Evolutionary conservation across 805 yeast genomes (phyloP), one percentile per base, ranked within the genome.

Genomic region (Priceomyces medius): DNA sequence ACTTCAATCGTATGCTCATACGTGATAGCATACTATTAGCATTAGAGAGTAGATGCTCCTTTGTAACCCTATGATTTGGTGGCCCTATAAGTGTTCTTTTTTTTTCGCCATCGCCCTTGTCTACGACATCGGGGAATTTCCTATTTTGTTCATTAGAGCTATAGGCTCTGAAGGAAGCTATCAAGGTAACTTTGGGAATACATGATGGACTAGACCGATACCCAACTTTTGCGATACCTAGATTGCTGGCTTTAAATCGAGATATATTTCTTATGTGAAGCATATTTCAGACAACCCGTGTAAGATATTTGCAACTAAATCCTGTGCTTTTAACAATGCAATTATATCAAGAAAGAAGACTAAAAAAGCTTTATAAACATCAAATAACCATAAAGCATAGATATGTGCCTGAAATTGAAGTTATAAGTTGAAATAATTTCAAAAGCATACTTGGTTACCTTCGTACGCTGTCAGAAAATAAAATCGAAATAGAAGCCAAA

Each of bases 1-100:
- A 89, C 58, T 81, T 83, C 39, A 83, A 41, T 38, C 73, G 60
- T 13, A 71, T 58, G 33, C 48, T 49, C 17, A 67, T 35, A 34
- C 74, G 49, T 5, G 62, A 48, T 23, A 61, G 49, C 20, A 59
- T 47, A 37, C 53, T 62, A 31, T 51, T 64, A n/a, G 73, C 58
- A 17, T 44, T 50, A 2, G 60, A 43, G 6, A 60, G 42, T 26
- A 60, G 37, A 36, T 58, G 59, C 36, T 58, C 61, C 38, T 54
- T 57, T 6, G 63, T 55, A 12, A 45, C 29, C 29, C 9, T 10
- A 7, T 23, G 7, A 10, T 7, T 23, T n/a, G 29, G 14, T 6
- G 29, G 29, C n/a, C 5, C 10, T n/a, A 26, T 26, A 7, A 26
- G 14, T 4, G 29, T 7, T n/a, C 10, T 26, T n/a, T 26, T 26